phyloP scores from a whole-genome alignment of 2,329 filamentous ascomycete species.

The Paradendryphiella salina region DNA sequence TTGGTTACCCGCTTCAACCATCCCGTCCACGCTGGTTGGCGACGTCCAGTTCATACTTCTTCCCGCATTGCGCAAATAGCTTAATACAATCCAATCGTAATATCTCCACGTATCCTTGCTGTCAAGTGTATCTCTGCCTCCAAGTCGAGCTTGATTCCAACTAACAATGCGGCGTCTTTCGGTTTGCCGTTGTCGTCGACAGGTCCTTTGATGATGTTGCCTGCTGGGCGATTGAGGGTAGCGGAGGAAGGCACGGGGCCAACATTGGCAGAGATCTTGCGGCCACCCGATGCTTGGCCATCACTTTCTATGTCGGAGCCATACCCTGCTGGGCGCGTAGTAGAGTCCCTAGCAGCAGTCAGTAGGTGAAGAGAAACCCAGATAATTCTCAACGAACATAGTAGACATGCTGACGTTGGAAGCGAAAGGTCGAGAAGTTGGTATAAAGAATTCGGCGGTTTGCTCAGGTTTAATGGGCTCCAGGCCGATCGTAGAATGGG shows the following conservation, averaged over 20 bases:
- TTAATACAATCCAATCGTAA: constrained; percentile 62
- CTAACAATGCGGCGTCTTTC: constrained; percentile 61
- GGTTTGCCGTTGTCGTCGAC: constrained; percentile 61
- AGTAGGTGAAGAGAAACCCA: not conserved
- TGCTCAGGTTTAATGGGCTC: constrained; percentile 9
- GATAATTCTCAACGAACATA: constrained; percentile 25
- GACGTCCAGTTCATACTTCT: too few relatives aligned
- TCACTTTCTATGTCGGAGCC: constrained; percentile 47
- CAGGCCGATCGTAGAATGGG: constrained; percentile 16
- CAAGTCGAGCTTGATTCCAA: constrained; percentile 66
- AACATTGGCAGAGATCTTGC: constrained; percentile 38
- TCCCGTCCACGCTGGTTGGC: not conserved
- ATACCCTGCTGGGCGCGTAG: constrained; percentile 38
- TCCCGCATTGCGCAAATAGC: constrained; percentile 7
- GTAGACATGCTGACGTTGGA: constrained; percentile 30
- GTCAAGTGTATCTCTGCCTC: constrained; percentile 66
- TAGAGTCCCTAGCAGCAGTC: constrained; percentile 28
- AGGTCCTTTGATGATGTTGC: constrained; percentile 58
- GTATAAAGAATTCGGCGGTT: constrained; percentile 6
- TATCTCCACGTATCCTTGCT: constrained; percentile 63
- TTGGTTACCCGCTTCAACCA: too few relatives aligned
- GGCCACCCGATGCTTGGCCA: constrained; percentile 47
- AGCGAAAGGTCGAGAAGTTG: not conserved
- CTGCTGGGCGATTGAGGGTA: constrained; percentile 47
- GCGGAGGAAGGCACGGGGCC: constrained; percentile 45